Conservation (phyloP, 129 eudicot species). For the Sambucus nigra region DNA sequence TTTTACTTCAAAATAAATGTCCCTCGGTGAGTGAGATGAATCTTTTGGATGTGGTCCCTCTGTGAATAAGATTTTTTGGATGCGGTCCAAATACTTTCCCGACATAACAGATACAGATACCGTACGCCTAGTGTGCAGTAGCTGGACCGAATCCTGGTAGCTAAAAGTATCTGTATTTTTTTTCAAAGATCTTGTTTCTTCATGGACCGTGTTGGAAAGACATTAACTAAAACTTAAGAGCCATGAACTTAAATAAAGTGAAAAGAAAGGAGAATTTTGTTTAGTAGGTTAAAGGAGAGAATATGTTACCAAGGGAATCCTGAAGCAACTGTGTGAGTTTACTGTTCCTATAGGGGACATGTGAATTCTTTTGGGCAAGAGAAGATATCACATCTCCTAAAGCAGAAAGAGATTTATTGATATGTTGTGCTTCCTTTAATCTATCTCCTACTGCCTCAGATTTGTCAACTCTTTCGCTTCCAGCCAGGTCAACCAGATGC, state of each 20-base stretch:
- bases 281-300: neutral
- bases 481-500: constrained; percentile 87
- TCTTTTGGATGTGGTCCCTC: too few relatives aligned
- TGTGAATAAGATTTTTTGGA: too few relatives aligned
- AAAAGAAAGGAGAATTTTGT: neutral
- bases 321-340: constrained; percentile 82
- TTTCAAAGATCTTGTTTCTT: too few relatives aligned
- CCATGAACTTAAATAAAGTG: neutral
- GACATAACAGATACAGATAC: too few relatives aligned
- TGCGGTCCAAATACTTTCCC: too few relatives aligned
- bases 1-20: too few relatives aligned
- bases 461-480: constrained; percentile 81
- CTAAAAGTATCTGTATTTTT: neutral
- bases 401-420: constrained; percentile 72
- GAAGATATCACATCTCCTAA: constrained; percentile 75
- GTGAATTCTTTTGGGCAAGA: constrained; percentile 54
- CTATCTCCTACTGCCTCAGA: constrained; percentile 68
- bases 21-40: too few relatives aligned
- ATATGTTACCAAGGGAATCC: constrained; percentile 64
- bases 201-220: neutral
- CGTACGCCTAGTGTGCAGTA: too few relatives aligned
- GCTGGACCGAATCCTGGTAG: too few relatives aligned
- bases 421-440: constrained; percentile 65
- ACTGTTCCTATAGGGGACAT: constrained; percentile 74
- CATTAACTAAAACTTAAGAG: neutral